These are phyloP conservation scores for Botryotinia globosa DNA, from an alignment of 2,329 filamentous ascomycete species.

Conservation along the genomic window DNA sequence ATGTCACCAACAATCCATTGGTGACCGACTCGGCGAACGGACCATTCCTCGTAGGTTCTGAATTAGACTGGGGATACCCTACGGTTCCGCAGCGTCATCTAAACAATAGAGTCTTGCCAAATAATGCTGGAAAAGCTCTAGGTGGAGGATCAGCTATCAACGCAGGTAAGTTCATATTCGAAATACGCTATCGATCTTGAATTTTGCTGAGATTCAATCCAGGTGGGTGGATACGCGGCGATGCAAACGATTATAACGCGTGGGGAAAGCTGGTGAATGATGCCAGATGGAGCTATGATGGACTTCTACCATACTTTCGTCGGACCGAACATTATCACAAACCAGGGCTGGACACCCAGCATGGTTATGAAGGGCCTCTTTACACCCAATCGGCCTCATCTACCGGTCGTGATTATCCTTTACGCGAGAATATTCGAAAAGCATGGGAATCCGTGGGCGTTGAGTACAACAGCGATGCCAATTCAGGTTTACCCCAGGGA, in stretches of 20 bases:
- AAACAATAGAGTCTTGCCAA: conserved; percentile 31
- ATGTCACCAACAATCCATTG: conserved; percentile 28
- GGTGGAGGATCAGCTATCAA: conserved; percentile 45
- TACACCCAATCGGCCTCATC: not conserved
- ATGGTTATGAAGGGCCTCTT: conserved; percentile 1
- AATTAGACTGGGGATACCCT: conserved; percentile 40
- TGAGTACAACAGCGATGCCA: not conserved
- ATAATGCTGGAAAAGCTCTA: conserved; percentile 42
- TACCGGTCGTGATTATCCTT: not conserved
- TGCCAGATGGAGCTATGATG: conserved; percentile 46
- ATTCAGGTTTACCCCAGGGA: not conserved
- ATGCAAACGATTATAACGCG: conserved; percentile 45
- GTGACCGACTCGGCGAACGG: not conserved
- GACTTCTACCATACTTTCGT: conserved; percentile 46
- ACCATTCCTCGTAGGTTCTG: conserved; percentile 15
- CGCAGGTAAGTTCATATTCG: conserved; percentile 8
- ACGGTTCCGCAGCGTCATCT: conserved; percentile 37
- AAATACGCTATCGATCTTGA: too few species aligned
- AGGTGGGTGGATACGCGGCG: conserved; percentile 44
- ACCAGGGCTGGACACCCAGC: not conserved
- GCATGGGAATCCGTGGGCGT: not conserved
- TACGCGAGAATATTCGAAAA: not conserved
- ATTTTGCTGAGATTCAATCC: too few species aligned
- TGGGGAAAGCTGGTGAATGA: conserved; percentile 45
- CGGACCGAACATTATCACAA: conserved; percentile 39